These are phyloP conservation scores for Thermochaetoides thermophila DNA, from an alignment of 495 filamentous ascomycete species.

Conservation along the genomic window DNA sequence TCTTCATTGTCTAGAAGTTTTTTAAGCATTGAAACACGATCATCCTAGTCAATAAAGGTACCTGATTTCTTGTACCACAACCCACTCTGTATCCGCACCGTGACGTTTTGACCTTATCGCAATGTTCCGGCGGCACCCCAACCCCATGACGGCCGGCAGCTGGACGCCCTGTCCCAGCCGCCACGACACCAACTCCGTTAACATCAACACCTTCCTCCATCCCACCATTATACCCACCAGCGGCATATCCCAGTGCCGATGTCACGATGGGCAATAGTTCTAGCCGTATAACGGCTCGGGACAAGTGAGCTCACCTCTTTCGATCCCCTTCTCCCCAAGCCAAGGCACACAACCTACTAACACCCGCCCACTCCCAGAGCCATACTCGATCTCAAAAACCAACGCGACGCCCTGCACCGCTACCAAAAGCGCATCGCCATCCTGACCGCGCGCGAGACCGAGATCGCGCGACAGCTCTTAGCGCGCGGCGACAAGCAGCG, in stretches of 20 bases:
- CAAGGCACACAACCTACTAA: constrained; percentile 1
- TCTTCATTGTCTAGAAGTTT: too few relatives aligned
- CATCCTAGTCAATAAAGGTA: too few relatives aligned
- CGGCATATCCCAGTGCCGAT: constrained; percentile 2
- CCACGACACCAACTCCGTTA: not conserved
- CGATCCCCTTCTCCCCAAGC: not conserved
- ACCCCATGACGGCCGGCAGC: too few relatives aligned
- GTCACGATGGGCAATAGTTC: constrained; percentile 27
- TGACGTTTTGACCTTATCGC: constrained; percentile 1
- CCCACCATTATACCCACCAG: not conserved
- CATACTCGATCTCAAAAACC: constrained; percentile 91
- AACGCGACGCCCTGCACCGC: constrained; percentile 90
- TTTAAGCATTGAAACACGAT: too few relatives aligned
- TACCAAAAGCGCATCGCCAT: constrained; percentile 80
- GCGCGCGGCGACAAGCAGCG: constrained; percentile 55
- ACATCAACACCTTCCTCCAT: not conserved
- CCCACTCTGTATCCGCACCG: too few relatives aligned
- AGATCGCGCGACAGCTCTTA: constrained; percentile 70
- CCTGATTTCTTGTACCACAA: too few relatives aligned
- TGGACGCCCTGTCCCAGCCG: too few relatives aligned
- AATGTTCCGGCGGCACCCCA: too few relatives aligned
- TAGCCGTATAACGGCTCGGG: constrained; percentile 33
- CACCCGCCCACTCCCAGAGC: constrained; percentile 29
- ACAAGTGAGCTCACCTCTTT: constrained; percentile 20
- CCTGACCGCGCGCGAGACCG: constrained; percentile 70